These are phyloP conservation scores for Saturnispora mendoncae DNA, from an alignment of 805 yeast genomes.

Conservation along the genomic window DNA sequence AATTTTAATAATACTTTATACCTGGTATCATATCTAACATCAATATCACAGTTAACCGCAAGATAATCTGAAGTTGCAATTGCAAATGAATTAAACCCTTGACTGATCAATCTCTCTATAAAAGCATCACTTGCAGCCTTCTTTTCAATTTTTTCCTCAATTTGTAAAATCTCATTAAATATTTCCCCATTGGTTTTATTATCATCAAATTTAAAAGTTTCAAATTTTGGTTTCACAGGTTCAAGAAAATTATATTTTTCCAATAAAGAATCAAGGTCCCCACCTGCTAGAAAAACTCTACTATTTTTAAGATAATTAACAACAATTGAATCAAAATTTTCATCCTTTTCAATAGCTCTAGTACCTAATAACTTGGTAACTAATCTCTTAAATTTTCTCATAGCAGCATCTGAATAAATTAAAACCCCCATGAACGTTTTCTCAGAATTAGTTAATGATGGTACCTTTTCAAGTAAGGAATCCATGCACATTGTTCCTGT, in stretches of 20 bases:
- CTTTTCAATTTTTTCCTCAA: not conserved
- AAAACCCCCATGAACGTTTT: not conserved
- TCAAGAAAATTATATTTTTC: slow-evolving; percentile 6
- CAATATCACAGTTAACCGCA: not conserved
- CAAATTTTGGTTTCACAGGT: not conserved
- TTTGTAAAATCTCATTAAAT: not conserved
- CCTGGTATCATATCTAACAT: slow-evolving; percentile 2
- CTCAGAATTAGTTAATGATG: not conserved
- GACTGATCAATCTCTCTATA: not conserved
- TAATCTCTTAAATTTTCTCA: not conserved
- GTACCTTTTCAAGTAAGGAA: too few species aligned
- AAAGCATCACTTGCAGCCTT: too few species aligned
- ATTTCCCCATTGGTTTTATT: not conserved
- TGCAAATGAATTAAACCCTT: slow-evolving; percentile 6
- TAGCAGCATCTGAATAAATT: not conserved
- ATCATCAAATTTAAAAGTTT: not conserved
- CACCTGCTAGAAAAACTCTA: slow-evolving; percentile 8
- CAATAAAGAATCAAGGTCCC: not conserved
- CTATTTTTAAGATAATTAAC: not conserved
- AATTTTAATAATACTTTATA: slow-evolving; percentile 4
- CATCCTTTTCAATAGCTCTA: too few species aligned
- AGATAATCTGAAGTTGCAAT: slow-evolving; percentile 8
- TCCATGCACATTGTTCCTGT: not conserved
- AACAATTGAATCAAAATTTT: not conserved
- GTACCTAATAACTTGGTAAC: not conserved